Base-by-base conservation (phyloP, 1,139 yeast genomes). In the Yamadazyma dendronema region DNA sequence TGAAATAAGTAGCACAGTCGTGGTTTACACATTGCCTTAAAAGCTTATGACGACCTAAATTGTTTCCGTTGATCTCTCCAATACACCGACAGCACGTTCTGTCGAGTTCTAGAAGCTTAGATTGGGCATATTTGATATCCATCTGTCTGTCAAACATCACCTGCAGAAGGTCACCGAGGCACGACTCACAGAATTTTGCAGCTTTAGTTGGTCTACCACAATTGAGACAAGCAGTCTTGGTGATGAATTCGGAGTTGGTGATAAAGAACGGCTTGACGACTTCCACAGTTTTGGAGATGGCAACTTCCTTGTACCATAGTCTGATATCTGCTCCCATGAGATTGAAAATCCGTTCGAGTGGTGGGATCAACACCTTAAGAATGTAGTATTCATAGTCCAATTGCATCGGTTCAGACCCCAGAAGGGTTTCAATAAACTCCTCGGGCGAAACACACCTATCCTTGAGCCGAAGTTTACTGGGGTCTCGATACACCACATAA, bases 321-420 rank as follows among this genome's bases (percentile, higher is more conserved):
- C 69, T 68, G 4, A 90, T 71, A 59, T 88, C 85, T 1, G 84
- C 94, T 0, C 98, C 98, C 43, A 89, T 64, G 17, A 90, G 63
- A 51, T 82, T 84, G 58, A 92, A 86, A 3, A 92, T 64, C 41
- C 98, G 67, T 46, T 87, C 95, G 37, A 92, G 61, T 0, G 98
- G 97, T 1, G 98, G 98, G 4, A 90, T 78, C 36, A 92, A 61
- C 4, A 87, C 88, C 51, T 86, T 82, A 3, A 77, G 76, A 35
- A 92, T 88, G 57, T 92, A 92, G 56, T 92, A 92, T 30, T 85
- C 89, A 22, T 84, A 73, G 51, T 92, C 98, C 13, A 92, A 59
- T 34, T 65, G 70, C 38, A 72, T 52, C 2, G 70, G 72, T 3
- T 61, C 59, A 1, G 46, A 30, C 0, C 65, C 52, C 13, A 42